Evolutionary conservation across 2,329 filamentous ascomycete species (phyloP).

Genomic region (Xylariaceae sp.): DNA sequence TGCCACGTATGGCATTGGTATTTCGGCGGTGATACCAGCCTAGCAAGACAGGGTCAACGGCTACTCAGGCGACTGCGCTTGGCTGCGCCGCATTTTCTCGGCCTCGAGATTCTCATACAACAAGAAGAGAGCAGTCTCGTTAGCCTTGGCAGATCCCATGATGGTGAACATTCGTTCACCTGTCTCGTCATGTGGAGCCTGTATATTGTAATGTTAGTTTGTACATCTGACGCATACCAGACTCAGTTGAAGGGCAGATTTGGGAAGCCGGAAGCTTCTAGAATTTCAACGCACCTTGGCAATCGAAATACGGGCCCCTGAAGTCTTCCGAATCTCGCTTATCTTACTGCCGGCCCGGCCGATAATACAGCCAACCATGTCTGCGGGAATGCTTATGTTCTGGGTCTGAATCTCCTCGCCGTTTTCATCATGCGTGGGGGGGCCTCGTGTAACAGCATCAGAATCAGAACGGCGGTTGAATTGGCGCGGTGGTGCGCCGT

Average conservation of each 20-base stretch:
- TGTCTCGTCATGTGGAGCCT: constrained; percentile 90
- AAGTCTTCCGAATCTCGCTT: constrained; percentile 95
- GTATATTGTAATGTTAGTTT: constrained; percentile 27
- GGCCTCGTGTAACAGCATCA: constrained; percentile 72
- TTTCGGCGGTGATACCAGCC: constrained; percentile 23
- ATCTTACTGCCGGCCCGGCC: constrained; percentile 94
- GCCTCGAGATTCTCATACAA: constrained; percentile 98
- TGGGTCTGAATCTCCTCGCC: constrained; percentile 97
- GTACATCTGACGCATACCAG: neutral
- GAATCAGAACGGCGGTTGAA: constrained; percentile 79
- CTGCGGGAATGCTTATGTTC: constrained; percentile 98
- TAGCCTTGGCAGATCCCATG: constrained; percentile 88
- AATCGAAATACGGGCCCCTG: constrained; percentile 94
- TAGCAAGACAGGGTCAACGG: constrained; percentile 6
- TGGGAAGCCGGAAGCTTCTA: no score
- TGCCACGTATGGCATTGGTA: constrained; percentile 31
- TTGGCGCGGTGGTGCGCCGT: constrained; percentile 59
- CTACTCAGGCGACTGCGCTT: constrained; percentile 56
- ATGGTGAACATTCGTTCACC: constrained; percentile 99
- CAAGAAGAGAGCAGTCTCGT: constrained; percentile 92
- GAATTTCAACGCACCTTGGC: constrained; percentile 59
- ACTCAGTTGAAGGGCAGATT: no score
- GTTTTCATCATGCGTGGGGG: constrained; percentile 87
- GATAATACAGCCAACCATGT: constrained; percentile 99
- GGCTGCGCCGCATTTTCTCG: constrained; percentile 96